Evolutionary conservation across 2,329 filamentous ascomycete genomes (phyloP), one percentile per base, ranked within the genome.

Genomic region (Aureobasidium sp.): DNA sequence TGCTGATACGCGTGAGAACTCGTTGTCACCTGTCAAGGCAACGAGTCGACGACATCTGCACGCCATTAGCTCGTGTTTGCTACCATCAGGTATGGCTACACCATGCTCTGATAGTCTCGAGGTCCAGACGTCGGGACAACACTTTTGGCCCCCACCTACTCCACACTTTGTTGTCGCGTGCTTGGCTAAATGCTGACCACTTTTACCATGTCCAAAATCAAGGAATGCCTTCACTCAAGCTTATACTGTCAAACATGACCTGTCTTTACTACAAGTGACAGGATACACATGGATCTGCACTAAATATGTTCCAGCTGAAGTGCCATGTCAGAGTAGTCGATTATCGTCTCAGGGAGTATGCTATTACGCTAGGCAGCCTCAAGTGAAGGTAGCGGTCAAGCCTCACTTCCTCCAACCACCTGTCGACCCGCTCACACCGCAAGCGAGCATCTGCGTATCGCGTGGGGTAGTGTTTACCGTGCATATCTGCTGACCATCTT

Each of bases 401-500:
- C 29, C 13, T 25, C 21, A 45, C 53, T 34, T 57, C 30, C 42
- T 58, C 54, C 42, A 58, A 48, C 42, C 42, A 48, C 42, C 39
- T 30, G 9, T 47, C 42, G 32, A 39, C 15, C 34, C 13, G 34
- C 42, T 4, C n/a, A 39, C 54, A 48, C 32, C 5, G 9, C 41
- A 42, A 41, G 37, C 27, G 11, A 21, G 11, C 15, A 21, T 47
- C 21, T 21, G 21, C 9, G 15, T 13, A 39, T 39, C 39, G 42
- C 54, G 54, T 13, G 42, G 54, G 54, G 54, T 37, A 21, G 21
- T 21, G 13, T 30, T 48, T 30, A 13, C 42, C 16, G 9, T 48
- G 45, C 48, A 42, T 37, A 58, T 47, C 54, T 47, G 61, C 53
- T 52, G 55, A 59, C 36, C 37, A 41, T 54, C 32, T 37, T 21